A percentile compares a stretch with the other conserved stretches of the same genome.
Conservation (phyloP, 257 asterid genomes). For the Handroanthus guayacan region DNA sequence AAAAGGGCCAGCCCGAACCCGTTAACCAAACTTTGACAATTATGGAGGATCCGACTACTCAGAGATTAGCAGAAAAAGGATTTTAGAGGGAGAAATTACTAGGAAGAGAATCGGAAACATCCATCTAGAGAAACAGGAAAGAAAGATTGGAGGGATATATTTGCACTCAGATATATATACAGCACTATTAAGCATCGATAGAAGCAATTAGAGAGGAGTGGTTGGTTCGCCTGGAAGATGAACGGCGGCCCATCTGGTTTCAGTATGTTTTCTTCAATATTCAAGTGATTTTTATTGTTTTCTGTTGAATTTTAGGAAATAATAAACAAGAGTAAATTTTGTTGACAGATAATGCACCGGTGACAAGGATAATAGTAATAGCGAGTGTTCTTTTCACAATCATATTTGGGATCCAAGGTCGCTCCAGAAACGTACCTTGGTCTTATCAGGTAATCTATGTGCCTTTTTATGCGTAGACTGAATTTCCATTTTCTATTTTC, state of each 20-base stretch:
- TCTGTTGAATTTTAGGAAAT: not conserved
- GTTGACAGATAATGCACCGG: conserved; percentile 85
- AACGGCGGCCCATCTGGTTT: conserved; percentile 99
- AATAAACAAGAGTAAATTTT: not conserved
- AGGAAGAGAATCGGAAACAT: conserved; percentile 19
- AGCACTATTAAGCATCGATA: conserved; percentile 23
- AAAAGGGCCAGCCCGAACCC: conserved; percentile 40
- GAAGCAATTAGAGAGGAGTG: conserved; percentile 37
- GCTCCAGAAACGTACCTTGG: conserved; percentile 72
- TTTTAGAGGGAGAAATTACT: conserved; percentile 24
- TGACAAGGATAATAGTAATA: conserved; percentile 73
- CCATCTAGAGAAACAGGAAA: not conserved
- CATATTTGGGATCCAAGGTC: conserved; percentile 89
- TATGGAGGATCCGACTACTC: conserved; percentile 43
- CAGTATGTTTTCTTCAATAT: conserved; percentile 59
- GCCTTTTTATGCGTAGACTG: not conserved
- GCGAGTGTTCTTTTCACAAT: conserved; percentile 85
- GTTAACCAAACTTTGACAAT: conserved; percentile 32
- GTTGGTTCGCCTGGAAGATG: conserved; percentile 74
- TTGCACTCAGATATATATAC: conserved; percentile 28
- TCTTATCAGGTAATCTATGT: conserved; percentile 70
- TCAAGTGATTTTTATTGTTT: not conserved
- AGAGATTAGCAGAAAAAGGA: conserved; percentile 32
- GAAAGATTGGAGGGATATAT: conserved; percentile 3
- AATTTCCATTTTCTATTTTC: conserved; percentile 1